Base-by-base conservation (phyloP, 1,284 basidiomycete species). In the Boletus sp. region DNA sequence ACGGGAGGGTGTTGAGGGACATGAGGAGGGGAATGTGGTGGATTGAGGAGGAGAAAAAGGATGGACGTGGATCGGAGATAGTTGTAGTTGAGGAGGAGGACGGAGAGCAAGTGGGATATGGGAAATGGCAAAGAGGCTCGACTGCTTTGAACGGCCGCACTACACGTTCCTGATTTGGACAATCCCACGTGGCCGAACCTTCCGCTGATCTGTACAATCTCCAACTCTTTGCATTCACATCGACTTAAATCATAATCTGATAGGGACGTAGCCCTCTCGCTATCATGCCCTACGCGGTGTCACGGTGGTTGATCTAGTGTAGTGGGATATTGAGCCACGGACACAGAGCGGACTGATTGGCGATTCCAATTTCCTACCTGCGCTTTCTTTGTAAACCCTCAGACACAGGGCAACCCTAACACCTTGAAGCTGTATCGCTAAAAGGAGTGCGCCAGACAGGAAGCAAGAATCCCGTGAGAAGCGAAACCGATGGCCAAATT, bases 1-100 rank as follows among this genome's bases (percentile, higher is more conserved):
- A 88, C 0, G 86, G 86, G 20, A 88, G 75, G 5, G 73, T 76
- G 56, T 76, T 76, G 50, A 88, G 74, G 20, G 67, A 65, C 70
- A 72, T 72, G 56, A 29, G 1, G 22, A 16, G 12, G 8, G 2
- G 36, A 43, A 20, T 47, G 37, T 36, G 13, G 20, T 29, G 27
- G 22, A 47, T 33, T 20, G 13, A 33, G 13, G n/a, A 33, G 20
- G 9, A 44, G n/a, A 1, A 4, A 33, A 24, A 29, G 24, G 51
- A 49, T 37, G 47, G 48, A 31, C 8, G 50, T 46, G 33, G 56
- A 66, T 70, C 49, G 47, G 36, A n/a, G 37, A 27, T 36, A 16
- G 33, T 7, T 15, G 46, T 27, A 16, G 52, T 36, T 31, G 46
- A 49, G 51, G 52, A 52, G 18, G 53, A 46, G 37, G 39, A 31